phyloP scores from a whole-genome alignment of 2,329 filamentous ascomycete genomes.

The Scedosporium boydii region DNA sequence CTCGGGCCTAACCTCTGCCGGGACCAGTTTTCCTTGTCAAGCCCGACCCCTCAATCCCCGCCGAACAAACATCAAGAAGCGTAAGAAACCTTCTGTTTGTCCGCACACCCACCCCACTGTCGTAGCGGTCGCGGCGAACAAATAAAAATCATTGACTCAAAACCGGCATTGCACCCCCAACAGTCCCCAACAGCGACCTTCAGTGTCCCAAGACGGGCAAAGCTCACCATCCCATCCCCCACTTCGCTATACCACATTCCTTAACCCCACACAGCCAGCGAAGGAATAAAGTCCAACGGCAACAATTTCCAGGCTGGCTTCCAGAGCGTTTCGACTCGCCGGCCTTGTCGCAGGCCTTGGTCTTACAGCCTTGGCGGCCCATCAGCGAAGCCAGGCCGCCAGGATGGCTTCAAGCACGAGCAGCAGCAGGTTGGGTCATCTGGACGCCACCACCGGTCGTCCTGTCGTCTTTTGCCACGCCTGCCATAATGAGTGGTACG shows the following conservation, averaged over 20 bases:
- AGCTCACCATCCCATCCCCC: neutral
- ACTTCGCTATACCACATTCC: neutral
- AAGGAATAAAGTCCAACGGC: neutral
- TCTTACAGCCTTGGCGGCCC: slow-evolving; percentile 46
- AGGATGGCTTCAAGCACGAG: slow-evolving; percentile 25
- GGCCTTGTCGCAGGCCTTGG: slow-evolving; percentile 51
- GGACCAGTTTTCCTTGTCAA: no score
- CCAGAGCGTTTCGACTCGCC: slow-evolving; percentile 41
- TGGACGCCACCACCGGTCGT: slow-evolving; percentile 40
- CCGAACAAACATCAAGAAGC: neutral
- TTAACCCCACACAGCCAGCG: neutral
- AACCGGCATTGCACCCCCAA: neutral
- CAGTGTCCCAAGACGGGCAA: neutral
- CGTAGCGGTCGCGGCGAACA: neutral
- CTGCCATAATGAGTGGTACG: slow-evolving; percentile 74
- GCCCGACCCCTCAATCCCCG: no score
- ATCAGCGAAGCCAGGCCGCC: slow-evolving; percentile 34
- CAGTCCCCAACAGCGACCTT: neutral
- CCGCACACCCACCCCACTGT: neutral
- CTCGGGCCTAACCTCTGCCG: no score
- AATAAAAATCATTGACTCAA: neutral
- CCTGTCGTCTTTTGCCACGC: slow-evolving; percentile 82
- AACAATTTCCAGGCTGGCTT: slow-evolving; percentile 38
- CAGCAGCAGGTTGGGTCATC: slow-evolving; percentile 21
- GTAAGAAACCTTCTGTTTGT: neutral